These are phyloP conservation scores for Lentinula guzmanii DNA, from an alignment of 768 basidiomycete genomes.

Conservation along the genomic window DNA sequence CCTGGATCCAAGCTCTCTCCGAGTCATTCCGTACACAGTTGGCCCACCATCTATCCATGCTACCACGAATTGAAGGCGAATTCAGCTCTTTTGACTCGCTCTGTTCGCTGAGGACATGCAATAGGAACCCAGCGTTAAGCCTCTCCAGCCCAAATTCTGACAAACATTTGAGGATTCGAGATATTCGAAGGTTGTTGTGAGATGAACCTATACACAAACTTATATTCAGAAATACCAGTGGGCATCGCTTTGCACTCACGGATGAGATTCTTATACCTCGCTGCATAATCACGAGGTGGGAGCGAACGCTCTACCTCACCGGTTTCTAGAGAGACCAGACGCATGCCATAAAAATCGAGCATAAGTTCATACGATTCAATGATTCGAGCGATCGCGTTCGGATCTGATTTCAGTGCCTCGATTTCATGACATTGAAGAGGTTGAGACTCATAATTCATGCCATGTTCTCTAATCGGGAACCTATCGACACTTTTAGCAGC, in stretches of 20 bases:
- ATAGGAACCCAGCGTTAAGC: slow-evolving; percentile 58
- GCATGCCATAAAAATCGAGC: slow-evolving; percentile 80
- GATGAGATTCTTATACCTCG: slow-evolving; percentile 58
- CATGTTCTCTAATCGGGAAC: slow-evolving; percentile 70
- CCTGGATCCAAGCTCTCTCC: slow-evolving; percentile 51
- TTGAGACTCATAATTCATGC: slow-evolving; percentile 64
- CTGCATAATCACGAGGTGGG: slow-evolving; percentile 41
- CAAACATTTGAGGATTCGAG: slow-evolving; percentile 70
- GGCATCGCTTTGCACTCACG: slow-evolving; percentile 36
- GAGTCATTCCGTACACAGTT: slow-evolving; percentile 62
- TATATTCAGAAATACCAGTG: neutral
- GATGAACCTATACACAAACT: slow-evolving; percentile 37
- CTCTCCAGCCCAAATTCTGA: slow-evolving; percentile 65
- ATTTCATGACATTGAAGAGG: slow-evolving; percentile 65
- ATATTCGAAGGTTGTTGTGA: slow-evolving; percentile 76
- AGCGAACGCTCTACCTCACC: slow-evolving; percentile 52
- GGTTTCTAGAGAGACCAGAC: slow-evolving; percentile 47
- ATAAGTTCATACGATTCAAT: slow-evolving; percentile 62
- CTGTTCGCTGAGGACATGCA: slow-evolving; percentile 67
- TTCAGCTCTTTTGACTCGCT: slow-evolving; percentile 51
- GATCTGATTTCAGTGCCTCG: slow-evolving; percentile 44
- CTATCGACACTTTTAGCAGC: slow-evolving; percentile 23
- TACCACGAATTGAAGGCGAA: slow-evolving; percentile 38
- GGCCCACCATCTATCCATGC: slow-evolving; percentile 79
- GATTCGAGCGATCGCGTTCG: slow-evolving; percentile 42